Evolutionary conservation across 345 rosid species (phyloP), one percentile per base, ranked within the genome.

Genomic region (Isatis tinctoria): DNA sequence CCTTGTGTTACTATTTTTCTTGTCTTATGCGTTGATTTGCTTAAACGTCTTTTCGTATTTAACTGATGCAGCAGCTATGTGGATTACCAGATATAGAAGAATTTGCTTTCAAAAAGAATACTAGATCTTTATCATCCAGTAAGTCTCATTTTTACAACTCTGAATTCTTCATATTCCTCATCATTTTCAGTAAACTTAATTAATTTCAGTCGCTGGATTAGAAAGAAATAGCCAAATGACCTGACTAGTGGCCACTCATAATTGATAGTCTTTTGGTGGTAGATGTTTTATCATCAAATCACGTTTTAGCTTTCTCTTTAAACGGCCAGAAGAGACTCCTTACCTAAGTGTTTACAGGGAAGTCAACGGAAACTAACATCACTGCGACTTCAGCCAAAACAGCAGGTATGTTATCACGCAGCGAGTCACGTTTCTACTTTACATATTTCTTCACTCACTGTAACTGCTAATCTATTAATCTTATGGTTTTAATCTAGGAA

Each of bases 1-100:
- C 5, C 22, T 10, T 37, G 41, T 35, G 49, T 60, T 40, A 9
- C 9, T 61, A 40, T 51, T 35, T 6, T 36, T 40, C 24, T 27
- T 24, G 49, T 60, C 59, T 60, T 6, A 24, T 39, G 33, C 12
- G 48, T 39, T 51, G 44, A 16, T 68, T 41, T 36, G 26, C 17
- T 60, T 12, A 32, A 27, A 22, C 4, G 11, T 72, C 13, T 60
- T 40, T 6, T 28, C 33, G 24, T 57, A 2, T 70, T 44, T 53
- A 48, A 69, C 35, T 70, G 72, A 11, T 69, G 79, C 86, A 84
- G 90, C 39, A 85, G 91, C 59, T 37, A 17, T 58, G 81, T 53
- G 75, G 77, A 30, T 75, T 83, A 24, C 96, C 90, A 10, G 96
- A 87, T 72, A 90, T 90, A 16, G 96, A 92, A 85, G 96, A 87